Percentiles rank a stretch among this genome's conserved stretches.
Evolutionary conservation across 2,329 filamentous ascomycete genomes (phyloP).

Genomic region (Fusarium ramigenum): DNA sequence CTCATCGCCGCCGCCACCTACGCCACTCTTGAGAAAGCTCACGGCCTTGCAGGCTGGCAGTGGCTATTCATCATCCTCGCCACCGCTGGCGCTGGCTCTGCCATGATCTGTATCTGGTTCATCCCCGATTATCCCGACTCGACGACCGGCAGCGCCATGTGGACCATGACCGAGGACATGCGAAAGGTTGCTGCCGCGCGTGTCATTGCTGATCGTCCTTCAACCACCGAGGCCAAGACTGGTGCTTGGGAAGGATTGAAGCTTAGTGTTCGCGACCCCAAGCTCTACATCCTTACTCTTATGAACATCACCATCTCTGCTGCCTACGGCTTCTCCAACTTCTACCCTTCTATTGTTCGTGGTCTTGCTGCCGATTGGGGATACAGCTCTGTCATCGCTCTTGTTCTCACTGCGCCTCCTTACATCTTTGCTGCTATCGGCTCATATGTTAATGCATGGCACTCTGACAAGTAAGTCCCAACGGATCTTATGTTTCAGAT

Average conservation of each 20-base stretch:
- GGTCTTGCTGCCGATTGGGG: slow-evolving; percentile 10
- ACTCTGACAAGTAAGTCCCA: slow-evolving; percentile 8
- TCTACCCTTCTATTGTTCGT: slow-evolving; percentile 9
- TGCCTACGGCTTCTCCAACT: slow-evolving; percentile 17
- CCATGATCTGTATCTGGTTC: slow-evolving; percentile 17
- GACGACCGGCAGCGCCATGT: neutral
- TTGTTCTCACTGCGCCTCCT: slow-evolving; percentile 2
- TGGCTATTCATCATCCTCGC: slow-evolving; percentile 17
- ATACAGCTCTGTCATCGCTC: slow-evolving; percentile 4
- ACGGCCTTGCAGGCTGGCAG: slow-evolving; percentile 15
- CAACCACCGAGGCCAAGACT: slow-evolving; percentile 1
- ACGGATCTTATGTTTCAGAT: fast-evolving
- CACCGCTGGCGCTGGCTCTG: slow-evolving; percentile 2
- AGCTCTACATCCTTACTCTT: slow-evolving; percentile 16
- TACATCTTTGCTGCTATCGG: slow-evolving; percentile 18
- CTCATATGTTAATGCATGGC: slow-evolving; percentile 13
- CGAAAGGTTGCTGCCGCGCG: slow-evolving; percentile 10
- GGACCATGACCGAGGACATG: slow-evolving; percentile 10
- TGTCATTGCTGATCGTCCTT: slow-evolving; percentile 4
- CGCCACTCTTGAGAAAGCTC: neutral
- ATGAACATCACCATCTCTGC: slow-evolving; percentile 18
- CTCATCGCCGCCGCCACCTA: slow-evolving; percentile 3
- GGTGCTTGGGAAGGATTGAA: slow-evolving; percentile 17
- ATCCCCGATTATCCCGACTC: slow-evolving; percentile 12
- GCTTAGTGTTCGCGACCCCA: slow-evolving; percentile 2